A percentile compares a stretch with the other conserved stretches of the same genome.
phyloP scores from a whole-genome alignment of 73 alveolate genomes.

The Paramecium caudatum region DNA sequence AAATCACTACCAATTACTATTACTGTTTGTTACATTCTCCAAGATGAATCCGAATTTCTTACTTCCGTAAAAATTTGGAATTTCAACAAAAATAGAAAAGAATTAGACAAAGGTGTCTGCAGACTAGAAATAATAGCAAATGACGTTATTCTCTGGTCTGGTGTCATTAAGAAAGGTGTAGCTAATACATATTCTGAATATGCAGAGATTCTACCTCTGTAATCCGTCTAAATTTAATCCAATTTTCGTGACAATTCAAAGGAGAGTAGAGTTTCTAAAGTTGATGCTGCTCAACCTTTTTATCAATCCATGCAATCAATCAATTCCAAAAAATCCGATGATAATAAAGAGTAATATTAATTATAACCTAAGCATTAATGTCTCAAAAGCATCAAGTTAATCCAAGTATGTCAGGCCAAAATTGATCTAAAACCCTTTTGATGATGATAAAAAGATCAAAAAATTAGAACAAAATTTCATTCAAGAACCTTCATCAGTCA shows the following conservation, averaged over 20 bases:
- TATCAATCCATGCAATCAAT: conserved; percentile 50
- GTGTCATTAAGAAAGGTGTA: conserved; percentile 76
- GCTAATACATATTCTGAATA: conserved; percentile 78
- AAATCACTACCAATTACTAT: conserved; percentile 71
- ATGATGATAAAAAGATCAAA: conserved; percentile 57
- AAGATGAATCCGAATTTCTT: conserved; percentile 56
- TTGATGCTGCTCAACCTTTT: conserved; percentile 25
- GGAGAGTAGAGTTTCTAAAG: too few species aligned
- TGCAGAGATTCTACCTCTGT: conserved; percentile 17
- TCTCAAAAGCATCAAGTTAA: conserved; percentile 42
- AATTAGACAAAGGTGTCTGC: conserved; percentile 77
- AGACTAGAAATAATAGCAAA: conserved; percentile 73
- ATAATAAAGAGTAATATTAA: conserved; percentile 63
- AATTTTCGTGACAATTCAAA: background rate
- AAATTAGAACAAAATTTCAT: conserved; percentile 22
- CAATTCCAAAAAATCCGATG: conserved; percentile 64
- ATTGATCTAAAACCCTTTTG: conserved; percentile 46
- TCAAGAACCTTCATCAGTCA: conserved; percentile 43
- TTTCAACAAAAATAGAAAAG: conserved; percentile 80
- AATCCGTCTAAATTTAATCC: background rate
- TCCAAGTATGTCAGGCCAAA: conserved; percentile 34
- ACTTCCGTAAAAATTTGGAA: conserved; percentile 81
- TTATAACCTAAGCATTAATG: background rate
- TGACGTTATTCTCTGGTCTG: conserved; percentile 69
- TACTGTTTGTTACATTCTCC: conserved; percentile 35